A percentile compares a stretch with the other conserved stretches of the same genome.
phyloP scores from a whole-genome alignment of 2,329 filamentous ascomycete genomes.

The Diaporthe destruens region DNA sequence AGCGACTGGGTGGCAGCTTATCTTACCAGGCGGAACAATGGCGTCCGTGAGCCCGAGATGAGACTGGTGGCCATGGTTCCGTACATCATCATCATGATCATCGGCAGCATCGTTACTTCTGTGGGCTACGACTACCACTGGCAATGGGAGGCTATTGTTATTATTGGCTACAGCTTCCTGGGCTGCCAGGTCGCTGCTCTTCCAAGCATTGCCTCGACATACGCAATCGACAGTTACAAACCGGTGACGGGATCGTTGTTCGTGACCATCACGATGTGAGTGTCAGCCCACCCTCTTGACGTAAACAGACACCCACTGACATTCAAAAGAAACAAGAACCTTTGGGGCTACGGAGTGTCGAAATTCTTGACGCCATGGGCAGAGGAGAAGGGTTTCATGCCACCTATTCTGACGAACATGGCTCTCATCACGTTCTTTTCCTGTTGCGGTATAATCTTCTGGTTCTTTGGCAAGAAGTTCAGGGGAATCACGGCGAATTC shows the following conservation, averaged over 20 bases:
- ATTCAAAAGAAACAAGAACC: slow-evolving; percentile 45
- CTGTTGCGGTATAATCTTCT: slow-evolving; percentile 46
- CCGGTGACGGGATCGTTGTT: slow-evolving; percentile 65
- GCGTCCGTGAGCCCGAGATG: slow-evolving; percentile 63
- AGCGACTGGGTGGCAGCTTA: slow-evolving; percentile 58
- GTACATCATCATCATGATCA: slow-evolving; percentile 58
- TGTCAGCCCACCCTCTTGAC: background rate
- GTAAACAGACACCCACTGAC: background rate
- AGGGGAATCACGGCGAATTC: slow-evolving; percentile 51
- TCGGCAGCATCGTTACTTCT: slow-evolving; percentile 60
- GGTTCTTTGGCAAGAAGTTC: slow-evolving; percentile 50
- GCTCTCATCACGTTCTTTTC: slow-evolving; percentile 45
- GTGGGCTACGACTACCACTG: slow-evolving; percentile 61
- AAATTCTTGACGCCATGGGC: slow-evolving; percentile 49
- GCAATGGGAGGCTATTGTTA: slow-evolving; percentile 62
- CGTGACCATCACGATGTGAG: slow-evolving; percentile 46
- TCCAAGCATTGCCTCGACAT: slow-evolving; percentile 69
- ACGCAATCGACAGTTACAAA: slow-evolving; percentile 75
- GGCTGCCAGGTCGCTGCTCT: slow-evolving; percentile 59
- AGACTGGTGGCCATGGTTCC: slow-evolving; percentile 59
- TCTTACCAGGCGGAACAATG: slow-evolving; percentile 57
- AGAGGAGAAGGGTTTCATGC: slow-evolving; percentile 45
- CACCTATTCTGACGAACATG: slow-evolving; percentile 48
- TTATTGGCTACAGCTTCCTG: slow-evolving; percentile 58
- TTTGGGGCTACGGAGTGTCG: slow-evolving; percentile 49